Conservation (phyloP, 2,329 filamentous ascomycete genomes). For the Exophiala phaeomuriformis region DNA sequence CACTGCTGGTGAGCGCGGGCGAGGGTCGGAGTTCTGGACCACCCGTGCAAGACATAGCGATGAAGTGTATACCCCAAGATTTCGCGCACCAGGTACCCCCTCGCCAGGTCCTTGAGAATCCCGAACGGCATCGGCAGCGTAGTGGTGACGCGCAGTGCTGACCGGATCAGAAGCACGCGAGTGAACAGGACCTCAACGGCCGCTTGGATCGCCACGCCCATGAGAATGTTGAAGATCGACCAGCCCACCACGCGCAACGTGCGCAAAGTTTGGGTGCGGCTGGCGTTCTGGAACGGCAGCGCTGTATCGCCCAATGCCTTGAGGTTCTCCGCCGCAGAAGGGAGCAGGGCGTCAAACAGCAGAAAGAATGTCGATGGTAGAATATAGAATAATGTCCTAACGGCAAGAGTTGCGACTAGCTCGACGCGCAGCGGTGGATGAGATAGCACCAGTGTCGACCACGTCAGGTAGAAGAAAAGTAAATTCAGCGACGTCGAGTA, state of each 20-base stretch:
- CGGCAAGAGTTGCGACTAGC: slow-evolving; percentile 59
- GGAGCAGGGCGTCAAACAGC: slow-evolving; percentile 62
- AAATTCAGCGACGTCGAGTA: slow-evolving; percentile 76
- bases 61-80: slow-evolving; percentile 68
- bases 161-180: slow-evolving; percentile 46
- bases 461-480: slow-evolving; percentile 84
- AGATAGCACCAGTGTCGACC: slow-evolving; percentile 73
- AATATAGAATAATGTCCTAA: slow-evolving; percentile 64
- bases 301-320: slow-evolving; percentile 57
- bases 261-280: slow-evolving; percentile 31
- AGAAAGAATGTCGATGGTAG: slow-evolving; percentile 66
- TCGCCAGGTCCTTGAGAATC: slow-evolving; percentile 49
- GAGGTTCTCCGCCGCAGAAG: slow-evolving; percentile 59
- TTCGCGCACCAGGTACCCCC: slow-evolving; percentile 52
- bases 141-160: slow-evolving; percentile 52
- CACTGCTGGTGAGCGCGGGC: slow-evolving; percentile 43
- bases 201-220: slow-evolving; percentile 50
- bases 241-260: slow-evolving; percentile 46
- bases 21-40: slow-evolving; percentile 19
- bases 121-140: slow-evolving; percentile 56
- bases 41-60: slow-evolving; percentile 59
- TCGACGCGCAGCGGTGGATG: slow-evolving; percentile 70
- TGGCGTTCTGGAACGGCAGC: slow-evolving; percentile 41
- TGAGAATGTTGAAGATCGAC: slow-evolving; percentile 49
- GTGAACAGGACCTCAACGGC: slow-evolving; percentile 50